Evolutionary conservation across 345 rosid species (phyloP), one percentile per base, ranked within the genome.

Genomic region (Acer yangbiense): DNA sequence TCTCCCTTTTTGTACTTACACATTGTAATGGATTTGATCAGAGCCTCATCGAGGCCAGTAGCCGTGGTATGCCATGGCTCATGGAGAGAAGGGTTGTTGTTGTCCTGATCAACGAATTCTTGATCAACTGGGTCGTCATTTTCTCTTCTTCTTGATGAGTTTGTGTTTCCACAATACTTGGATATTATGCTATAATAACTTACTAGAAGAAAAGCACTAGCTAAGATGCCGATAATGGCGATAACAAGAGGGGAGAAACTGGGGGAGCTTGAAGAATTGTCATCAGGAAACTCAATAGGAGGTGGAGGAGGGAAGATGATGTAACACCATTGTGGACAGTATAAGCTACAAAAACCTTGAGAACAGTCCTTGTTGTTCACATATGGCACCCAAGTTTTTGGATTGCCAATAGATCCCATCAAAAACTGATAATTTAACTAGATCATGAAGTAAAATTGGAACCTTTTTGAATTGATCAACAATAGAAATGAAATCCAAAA

Each of bases 261-360:
- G 1, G 92, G 79, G 1, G 92, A 79, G 80, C 80, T 71, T n/a
- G 97, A 85, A 4, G 39, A 3, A 78, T 75, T 60, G 46, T 85
- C 87, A 71, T 83, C 81, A 20, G 86, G 77, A 74, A 84, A 78
- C 0, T 76, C 48, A 39, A 71, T 16, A 25, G 87, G 82, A 63
- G 87, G 86, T n/a, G 98, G 95, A 60, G 99, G 95, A 64, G 99
- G 92, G 77, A 78, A 86, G 61, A 86, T 81, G 58, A 83, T 77
- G 87, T 86, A 89, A 85, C 99, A 92, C 94, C 97, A 91, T 77
- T 90, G 98, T 25, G 97, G 98, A 52, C 97, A 96, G 74, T 86
- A 81, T 20, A 89, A 75, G 77, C 92, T 89, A 76, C 99, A 96
- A 35, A 87, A 72, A 35, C 93, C 95, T 83, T 86, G 86, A 35